Evolutionary conservation across 805 yeast species (phyloP).

Genomic region (Lipomyces oligophaga): DNA sequence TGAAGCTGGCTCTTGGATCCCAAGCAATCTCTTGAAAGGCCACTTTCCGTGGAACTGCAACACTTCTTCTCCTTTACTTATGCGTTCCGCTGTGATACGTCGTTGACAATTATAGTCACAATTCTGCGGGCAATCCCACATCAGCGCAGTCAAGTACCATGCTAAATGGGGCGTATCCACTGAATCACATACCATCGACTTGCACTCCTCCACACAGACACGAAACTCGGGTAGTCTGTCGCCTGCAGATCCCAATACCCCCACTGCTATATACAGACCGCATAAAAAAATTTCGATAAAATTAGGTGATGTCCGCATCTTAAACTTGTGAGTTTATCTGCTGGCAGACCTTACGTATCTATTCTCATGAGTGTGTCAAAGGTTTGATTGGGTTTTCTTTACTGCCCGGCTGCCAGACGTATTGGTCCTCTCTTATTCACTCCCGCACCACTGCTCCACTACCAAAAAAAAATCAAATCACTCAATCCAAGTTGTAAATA

Average conservation of each 20-base stretch:
- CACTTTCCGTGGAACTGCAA: constrained; percentile 95
- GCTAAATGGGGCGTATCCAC: constrained; percentile 35
- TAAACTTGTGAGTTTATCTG: too few relatives aligned
- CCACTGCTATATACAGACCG: not conserved
- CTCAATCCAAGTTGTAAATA: too few relatives aligned
- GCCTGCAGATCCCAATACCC: constrained; percentile 45
- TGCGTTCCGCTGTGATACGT: constrained; percentile 57
- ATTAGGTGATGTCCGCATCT: too few relatives aligned
- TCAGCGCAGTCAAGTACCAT: constrained; percentile 44
- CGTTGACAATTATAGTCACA: constrained; percentile 95
- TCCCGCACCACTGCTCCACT: too few relatives aligned
- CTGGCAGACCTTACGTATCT: too few relatives aligned
- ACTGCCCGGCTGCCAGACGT: too few relatives aligned
- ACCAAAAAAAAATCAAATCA: too few relatives aligned
- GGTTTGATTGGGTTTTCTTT: too few relatives aligned
- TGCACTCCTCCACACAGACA: constrained; percentile 42
- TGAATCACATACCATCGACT: constrained; percentile 41
- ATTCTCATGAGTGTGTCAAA: too few relatives aligned
- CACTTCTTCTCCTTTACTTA: constrained; percentile 47
- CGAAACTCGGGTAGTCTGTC: constrained; percentile 49
- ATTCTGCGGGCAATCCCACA: constrained; percentile 73
- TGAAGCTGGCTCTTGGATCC: constrained; percentile 80
- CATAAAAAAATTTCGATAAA: too few relatives aligned
- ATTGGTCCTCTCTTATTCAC: too few relatives aligned
- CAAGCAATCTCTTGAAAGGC: constrained; percentile 81